Evolutionary conservation across 306 rosid genomes (phyloP).

Genomic region (Dalbergia cochinchinensis): DNA sequence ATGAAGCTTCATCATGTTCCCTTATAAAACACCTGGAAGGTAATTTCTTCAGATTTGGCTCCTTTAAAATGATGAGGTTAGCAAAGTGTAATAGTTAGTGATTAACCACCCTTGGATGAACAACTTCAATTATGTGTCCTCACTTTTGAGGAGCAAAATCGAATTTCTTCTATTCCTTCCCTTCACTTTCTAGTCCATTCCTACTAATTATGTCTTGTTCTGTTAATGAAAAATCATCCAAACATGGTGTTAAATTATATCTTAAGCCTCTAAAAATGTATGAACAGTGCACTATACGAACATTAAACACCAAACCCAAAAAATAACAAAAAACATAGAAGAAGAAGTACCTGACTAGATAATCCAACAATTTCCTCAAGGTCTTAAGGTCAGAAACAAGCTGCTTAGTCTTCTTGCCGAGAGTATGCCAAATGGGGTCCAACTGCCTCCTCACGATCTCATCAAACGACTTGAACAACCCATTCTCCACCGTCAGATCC

Average conservation of each 20-base stretch:
- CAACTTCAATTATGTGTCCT: too few relatives aligned
- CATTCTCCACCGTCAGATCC: conserved; percentile 89
- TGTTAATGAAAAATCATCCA: neutral
- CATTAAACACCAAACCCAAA: neutral
- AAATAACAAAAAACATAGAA: neutral
- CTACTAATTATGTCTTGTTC: too few relatives aligned
- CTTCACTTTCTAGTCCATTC: too few relatives aligned
- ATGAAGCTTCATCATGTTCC: too few relatives aligned
- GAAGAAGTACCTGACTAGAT: conserved; percentile 73
- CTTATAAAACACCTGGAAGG: too few relatives aligned
- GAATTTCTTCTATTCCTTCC: too few relatives aligned
- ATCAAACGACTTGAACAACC: conserved; percentile 93
- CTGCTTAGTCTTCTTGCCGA: conserved; percentile 94
- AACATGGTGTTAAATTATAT: too few relatives aligned
- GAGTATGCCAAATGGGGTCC: conserved; percentile 98
- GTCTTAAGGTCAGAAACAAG: conserved; percentile 93
- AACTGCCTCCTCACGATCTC: conserved; percentile 93
- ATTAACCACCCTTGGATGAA: too few relatives aligned
- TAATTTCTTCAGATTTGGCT: too few relatives aligned
- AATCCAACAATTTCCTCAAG: conserved; percentile 87
- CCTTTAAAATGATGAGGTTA: too few relatives aligned
- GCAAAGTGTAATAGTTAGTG: too few relatives aligned
- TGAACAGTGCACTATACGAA: neutral
- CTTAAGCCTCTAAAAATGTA: neutral
- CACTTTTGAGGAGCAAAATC: too few relatives aligned